phyloP scores from a whole-genome alignment of 2,329 filamentous ascomycete species.

The Tympanopsis confertula region DNA sequence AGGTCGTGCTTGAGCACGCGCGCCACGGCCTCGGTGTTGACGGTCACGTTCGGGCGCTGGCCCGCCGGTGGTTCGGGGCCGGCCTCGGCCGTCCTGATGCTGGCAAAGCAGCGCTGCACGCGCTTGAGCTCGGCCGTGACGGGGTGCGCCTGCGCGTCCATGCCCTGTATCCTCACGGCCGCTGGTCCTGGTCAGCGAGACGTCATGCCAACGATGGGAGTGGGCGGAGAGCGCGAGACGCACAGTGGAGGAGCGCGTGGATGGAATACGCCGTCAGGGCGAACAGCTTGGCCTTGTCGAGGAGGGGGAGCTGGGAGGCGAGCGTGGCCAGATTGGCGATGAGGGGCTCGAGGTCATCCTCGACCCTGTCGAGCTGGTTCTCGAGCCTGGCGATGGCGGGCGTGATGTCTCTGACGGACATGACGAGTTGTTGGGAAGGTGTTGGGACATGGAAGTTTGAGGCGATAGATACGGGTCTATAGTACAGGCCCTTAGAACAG shows the following conservation, averaged over 20 bases:
- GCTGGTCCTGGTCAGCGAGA: constrained; percentile 29
- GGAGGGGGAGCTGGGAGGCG: constrained; percentile 70
- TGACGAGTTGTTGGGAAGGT: too few relatives aligned
- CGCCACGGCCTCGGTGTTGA: constrained; percentile 67
- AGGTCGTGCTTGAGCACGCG: constrained; percentile 76
- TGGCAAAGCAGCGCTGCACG: constrained; percentile 82
- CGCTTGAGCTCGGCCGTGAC: constrained; percentile 78
- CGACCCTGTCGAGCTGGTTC: constrained; percentile 67
- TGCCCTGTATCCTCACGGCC: constrained; percentile 66
- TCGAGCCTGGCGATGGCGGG: constrained; percentile 65
- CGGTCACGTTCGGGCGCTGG: constrained; percentile 35
- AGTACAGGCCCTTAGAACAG: too few relatives aligned
- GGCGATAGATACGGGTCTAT: too few relatives aligned
- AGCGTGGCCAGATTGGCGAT: constrained; percentile 54
- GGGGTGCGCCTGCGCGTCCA: constrained; percentile 72
- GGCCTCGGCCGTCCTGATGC: constrained; percentile 70
- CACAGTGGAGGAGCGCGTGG: constrained; percentile 81
- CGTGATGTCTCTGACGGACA: constrained; percentile 43
- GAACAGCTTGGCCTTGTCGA: constrained; percentile 90
- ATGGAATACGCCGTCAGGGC: constrained; percentile 80
- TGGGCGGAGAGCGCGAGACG: constrained; percentile 12
- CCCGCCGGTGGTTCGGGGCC: too few relatives aligned
- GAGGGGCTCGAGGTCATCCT: constrained; percentile 64
- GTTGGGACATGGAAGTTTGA: too few relatives aligned
- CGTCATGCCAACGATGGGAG: not conserved